A percentile compares a stretch with the other conserved stretches of the same genome.
phyloP scores from a whole-genome alignment of 495 filamentous ascomycete genomes.

The Penicillium canariense region DNA sequence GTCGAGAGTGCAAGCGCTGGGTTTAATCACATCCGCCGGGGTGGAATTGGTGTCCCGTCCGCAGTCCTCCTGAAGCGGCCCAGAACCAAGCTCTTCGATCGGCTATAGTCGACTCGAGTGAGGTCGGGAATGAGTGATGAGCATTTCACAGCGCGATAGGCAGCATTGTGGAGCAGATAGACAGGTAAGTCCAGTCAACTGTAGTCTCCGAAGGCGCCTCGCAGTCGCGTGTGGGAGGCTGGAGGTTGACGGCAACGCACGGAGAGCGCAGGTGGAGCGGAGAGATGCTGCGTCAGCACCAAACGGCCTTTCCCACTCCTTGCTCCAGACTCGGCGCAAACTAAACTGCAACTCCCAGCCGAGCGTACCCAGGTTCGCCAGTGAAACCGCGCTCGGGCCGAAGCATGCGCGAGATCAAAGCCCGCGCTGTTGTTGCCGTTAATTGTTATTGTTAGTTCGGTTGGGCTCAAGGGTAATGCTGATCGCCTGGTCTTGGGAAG shows the following conservation, averaged over 20 bases:
- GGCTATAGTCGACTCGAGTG: constrained; percentile 10
- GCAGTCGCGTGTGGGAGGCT: constrained; percentile 12
- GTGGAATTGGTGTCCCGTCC: constrained; percentile 6
- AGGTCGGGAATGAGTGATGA: constrained; percentile 7
- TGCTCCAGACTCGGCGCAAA: constrained; percentile 1
- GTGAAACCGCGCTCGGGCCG: constrained; percentile 4
- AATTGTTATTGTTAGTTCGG: constrained; percentile 14
- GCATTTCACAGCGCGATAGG: constrained; percentile 18
- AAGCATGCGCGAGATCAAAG: constrained; percentile 14
- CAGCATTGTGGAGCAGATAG: constrained; percentile 16
- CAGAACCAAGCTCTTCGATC: constrained; percentile 12
- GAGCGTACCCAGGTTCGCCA: not conserved
- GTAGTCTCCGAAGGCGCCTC: constrained; percentile 5
- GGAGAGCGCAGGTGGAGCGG: constrained; percentile 14
- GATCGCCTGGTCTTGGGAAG: constrained; percentile 11
- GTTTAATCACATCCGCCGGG: not conserved
- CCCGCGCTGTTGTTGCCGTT: constrained; percentile 1
- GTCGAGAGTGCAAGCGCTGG: not conserved
- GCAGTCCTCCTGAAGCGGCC: constrained; percentile 6
- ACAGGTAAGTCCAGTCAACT: not conserved
- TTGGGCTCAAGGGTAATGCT: not conserved
- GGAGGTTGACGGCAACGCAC: constrained; percentile 12
- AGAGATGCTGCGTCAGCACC: constrained; percentile 31
- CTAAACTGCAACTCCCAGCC: not conserved
- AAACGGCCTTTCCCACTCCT: constrained; percentile 5